Percentiles rank a stretch among this genome's conserved stretches.
phyloP scores from a whole-genome alignment of 2,329 filamentous ascomycete species.

The Ceratocystis lukuohia region DNA sequence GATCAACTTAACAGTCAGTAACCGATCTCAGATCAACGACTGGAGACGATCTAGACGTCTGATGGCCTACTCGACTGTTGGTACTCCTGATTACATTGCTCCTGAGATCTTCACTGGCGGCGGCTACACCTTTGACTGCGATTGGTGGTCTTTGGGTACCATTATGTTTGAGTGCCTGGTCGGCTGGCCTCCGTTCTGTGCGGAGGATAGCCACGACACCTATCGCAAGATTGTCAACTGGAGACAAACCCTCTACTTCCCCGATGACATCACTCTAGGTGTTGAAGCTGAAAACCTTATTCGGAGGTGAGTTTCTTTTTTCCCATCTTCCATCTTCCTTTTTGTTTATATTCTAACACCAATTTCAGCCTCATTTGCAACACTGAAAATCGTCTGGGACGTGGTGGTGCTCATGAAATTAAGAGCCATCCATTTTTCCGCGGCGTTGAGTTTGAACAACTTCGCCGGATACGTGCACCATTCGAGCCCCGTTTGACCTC shows the following conservation, averaged over 20 bases:
- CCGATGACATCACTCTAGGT: conserved; percentile 81
- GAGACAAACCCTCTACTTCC: conserved; percentile 90
- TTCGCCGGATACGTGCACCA: conserved; percentile 84
- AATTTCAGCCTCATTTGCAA: conserved; percentile 72
- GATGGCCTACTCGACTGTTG: conserved; percentile 90
- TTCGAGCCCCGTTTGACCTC: conserved; percentile 90
- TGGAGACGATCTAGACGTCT: conserved; percentile 67
- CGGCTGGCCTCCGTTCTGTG: conserved; percentile 76
- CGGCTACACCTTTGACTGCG: conserved; percentile 64
- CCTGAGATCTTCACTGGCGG: conserved; percentile 60
- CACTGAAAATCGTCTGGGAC: conserved; percentile 78
- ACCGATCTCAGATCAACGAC: conserved; percentile 83
- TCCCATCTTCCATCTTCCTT: not conserved
- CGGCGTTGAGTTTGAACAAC: conserved; percentile 84
- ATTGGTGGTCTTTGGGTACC: conserved; percentile 73
- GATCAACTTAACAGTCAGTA: conserved; percentile 95
- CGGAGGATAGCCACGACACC: conserved; percentile 91
- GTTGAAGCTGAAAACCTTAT: conserved; percentile 85
- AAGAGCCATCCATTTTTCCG: conserved; percentile 93
- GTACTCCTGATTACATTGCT: conserved; percentile 83
- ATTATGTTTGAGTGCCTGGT: conserved; percentile 80
- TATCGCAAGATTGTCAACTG: conserved; percentile 99
- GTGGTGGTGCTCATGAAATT: conserved; percentile 77
- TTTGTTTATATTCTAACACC: conserved; percentile 18
- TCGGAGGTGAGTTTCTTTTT: conserved; percentile 52